Base-by-base conservation (phyloP, 495 filamentous ascomycete species). In the Aspergillus funiculosus region DNA sequence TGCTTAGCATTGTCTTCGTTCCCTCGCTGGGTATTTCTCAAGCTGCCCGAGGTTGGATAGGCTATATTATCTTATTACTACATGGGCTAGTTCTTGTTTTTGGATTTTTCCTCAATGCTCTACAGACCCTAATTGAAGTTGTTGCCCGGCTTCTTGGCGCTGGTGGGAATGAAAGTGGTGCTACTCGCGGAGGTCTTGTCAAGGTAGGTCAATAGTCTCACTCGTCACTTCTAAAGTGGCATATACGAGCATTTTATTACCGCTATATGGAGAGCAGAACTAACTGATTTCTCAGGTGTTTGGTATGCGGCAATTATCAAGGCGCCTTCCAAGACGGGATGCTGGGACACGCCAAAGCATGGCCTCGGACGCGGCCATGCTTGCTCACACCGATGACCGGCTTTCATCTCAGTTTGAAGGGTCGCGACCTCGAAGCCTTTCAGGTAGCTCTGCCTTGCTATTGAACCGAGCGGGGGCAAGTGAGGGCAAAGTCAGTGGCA, bases 101-200 rank as follows among this genome's bases (percentile, higher is more conserved):
- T 56, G 90, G 88, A 2, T 98, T 96, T 69, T 87, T 95, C 57
- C 70, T 97, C 21, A 96, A 95, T 58, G 85, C 92, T 1, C 58
- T 94, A 6, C 89, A 95, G 59, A 95, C 90, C 0, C 70, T 94
- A 30, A 77, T 95, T 25, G 92, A 98, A 61, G 84, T 98, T 9
- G 68, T 79, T 29, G 89, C 90, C 15, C 76, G 90, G 37, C 71
- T 87, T 39, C 77, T 81, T 27, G 88, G 90, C 45, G 87, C 85
- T 48, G 90, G 89, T 36, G 85, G 80, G 10, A 80, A 87, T 53
- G 81, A 85, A 52, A 71, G 78, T 25, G 82, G 83, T 29, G 81
- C 83, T 42, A 81, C 87, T 18, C 77, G 90, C 58, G 90, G 90
- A 60, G 90, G 87, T n/a, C 72, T 97, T 40, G 82, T 78, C 48